Evolutionary conservation across 305 asterid species (phyloP).

Genomic region (Solanum hybrid): DNA sequence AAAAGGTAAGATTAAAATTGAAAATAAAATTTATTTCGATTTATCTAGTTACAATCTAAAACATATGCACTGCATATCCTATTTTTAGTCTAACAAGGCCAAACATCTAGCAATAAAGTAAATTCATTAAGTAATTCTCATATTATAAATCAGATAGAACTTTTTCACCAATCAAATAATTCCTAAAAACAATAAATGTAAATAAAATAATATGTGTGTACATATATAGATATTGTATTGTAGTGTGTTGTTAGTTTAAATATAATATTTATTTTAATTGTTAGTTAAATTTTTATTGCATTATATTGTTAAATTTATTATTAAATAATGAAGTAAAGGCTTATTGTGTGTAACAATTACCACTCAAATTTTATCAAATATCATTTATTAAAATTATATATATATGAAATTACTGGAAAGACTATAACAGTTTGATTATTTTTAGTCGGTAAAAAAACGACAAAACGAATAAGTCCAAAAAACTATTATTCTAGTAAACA

Average conservation of each 20-base stretch:
- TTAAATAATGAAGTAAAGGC: not conserved
- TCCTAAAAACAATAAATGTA: too few relatives aligned
- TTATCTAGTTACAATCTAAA: not conserved
- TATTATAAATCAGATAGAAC: too few relatives aligned
- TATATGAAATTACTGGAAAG: too few relatives aligned
- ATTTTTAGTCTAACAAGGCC: not conserved
- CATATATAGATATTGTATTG: too few relatives aligned
- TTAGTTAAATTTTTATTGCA: not conserved
- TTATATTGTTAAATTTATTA: not conserved
- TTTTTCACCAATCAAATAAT: too few relatives aligned
- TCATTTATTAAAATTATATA: too few relatives aligned
- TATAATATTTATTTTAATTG: not conserved
- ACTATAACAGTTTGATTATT: not conserved
- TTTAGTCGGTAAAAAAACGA: not conserved
- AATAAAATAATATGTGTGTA: too few relatives aligned
- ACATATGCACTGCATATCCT: not conserved
- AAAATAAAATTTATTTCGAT: not conserved
- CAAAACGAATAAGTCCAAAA: not conserved
- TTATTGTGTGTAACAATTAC: not conserved
- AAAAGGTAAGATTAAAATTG: not conserved
- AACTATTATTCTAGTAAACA: not conserved
- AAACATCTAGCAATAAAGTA: not conserved
- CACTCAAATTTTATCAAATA: not conserved
- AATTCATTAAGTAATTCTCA: too few relatives aligned
- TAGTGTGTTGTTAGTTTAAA: too few relatives aligned